Evolutionary conservation across 2,329 filamentous ascomycete genomes (phyloP).

Genomic region (Aspergillus sp.): DNA sequence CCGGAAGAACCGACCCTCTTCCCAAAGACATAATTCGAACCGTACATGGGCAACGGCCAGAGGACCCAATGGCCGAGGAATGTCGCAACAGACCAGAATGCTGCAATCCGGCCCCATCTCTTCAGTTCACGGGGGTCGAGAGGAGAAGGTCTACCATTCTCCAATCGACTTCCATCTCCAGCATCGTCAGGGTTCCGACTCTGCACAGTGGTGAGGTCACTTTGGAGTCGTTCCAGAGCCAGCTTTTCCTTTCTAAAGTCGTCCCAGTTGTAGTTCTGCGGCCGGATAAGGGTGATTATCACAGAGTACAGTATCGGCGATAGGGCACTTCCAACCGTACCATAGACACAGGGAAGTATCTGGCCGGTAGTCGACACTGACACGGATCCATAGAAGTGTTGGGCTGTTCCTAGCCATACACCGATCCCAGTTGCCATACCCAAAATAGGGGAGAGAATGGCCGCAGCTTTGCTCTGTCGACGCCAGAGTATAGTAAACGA

Average conservation of each 20-base stretch:
- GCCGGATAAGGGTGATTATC: conserved; percentile 46
- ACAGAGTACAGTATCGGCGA: conserved; percentile 52
- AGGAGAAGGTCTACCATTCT: conserved; percentile 3
- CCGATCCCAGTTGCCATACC: conserved; percentile 52
- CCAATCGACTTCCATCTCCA: neutral
- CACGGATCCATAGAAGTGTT: conserved; percentile 47
- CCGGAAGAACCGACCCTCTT: conserved; percentile 30
- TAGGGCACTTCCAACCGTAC: conserved; percentile 52
- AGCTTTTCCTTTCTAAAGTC: conserved; percentile 35
- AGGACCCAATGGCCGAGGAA: conserved; percentile 55
- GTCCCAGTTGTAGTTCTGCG: conserved; percentile 43
- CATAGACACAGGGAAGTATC: conserved; percentile 52
- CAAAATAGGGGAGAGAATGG: conserved; percentile 50
- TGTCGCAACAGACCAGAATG: conserved; percentile 48
- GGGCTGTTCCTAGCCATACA: conserved; percentile 53
- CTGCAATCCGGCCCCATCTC: conserved; percentile 47
- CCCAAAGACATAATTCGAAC: conserved; percentile 48
- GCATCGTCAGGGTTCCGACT: neutral
- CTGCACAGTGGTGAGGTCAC: conserved; percentile 21
- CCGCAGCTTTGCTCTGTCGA: conserved; percentile 49
- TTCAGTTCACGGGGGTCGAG: conserved; percentile 40
- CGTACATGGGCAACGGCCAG: conserved; percentile 57
- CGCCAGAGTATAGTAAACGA: conserved; percentile 54
- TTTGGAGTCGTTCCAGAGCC: conserved; percentile 24
- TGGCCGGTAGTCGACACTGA: conserved; percentile 49